These are phyloP conservation scores for Volvariella surrecta DNA, from an alignment of 1,284 basidiomycete genomes.

Conservation along the genomic window DNA sequence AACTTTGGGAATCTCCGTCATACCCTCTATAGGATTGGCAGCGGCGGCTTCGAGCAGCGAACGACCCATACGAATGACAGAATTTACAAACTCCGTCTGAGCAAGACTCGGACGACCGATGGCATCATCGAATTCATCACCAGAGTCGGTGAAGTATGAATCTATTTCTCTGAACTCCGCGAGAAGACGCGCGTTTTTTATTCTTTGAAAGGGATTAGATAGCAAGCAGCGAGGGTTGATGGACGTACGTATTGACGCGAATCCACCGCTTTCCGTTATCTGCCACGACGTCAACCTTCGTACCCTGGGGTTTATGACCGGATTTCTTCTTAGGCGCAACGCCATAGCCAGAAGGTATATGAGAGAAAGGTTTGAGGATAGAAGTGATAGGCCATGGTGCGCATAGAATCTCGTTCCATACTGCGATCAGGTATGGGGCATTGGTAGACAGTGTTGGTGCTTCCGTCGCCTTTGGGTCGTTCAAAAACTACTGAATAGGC, in stretches of 20 bases:
- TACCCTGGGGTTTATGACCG: conserved; percentile 28
- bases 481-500: conserved; percentile 51
- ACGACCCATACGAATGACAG: conserved; percentile 54
- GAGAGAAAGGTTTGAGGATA: conserved; percentile 45
- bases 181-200: conserved; percentile 66
- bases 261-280: conserved; percentile 70
- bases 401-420: conserved; percentile 67
- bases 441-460: conserved; percentile 49
- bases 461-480: conserved; percentile 35
- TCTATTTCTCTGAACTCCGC: conserved; percentile 78
- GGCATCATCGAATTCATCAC: conserved; percentile 42
- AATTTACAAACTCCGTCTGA: conserved; percentile 60
- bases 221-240: neutral
- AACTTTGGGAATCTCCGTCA: conserved; percentile 28
- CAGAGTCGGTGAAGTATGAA: conserved; percentile 67
- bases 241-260: conserved; percentile 75
- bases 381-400: conserved; percentile 49
- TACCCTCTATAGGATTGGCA: conserved; percentile 34
- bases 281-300: conserved; percentile 77
- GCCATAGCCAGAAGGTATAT: conserved; percentile 11
- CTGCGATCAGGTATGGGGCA: conserved; percentile 65
- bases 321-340: conserved; percentile 13
- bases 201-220: conserved; percentile 32
- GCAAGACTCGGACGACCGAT: conserved; percentile 29
- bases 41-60: conserved; percentile 53